Percentiles rank a stretch among this genome's conserved stretches.
phyloP scores from a whole-genome alignment of 805 yeast species.

The Kazachstania psychrophila region DNA sequence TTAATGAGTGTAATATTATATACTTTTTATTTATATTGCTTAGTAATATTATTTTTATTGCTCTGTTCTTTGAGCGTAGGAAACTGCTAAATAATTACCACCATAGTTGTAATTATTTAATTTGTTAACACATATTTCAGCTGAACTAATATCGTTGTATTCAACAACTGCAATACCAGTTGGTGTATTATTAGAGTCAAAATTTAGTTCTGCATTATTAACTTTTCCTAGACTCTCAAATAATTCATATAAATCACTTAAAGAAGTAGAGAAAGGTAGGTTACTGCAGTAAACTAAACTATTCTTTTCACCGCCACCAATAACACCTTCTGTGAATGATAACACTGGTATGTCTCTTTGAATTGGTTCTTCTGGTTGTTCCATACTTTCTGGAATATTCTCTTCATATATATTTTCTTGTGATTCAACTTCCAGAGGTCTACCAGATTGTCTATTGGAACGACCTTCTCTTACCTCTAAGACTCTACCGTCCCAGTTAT shows the following conservation, averaged over 20 bases:
- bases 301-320: constrained; percentile 52
- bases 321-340: constrained; percentile 54
- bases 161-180: constrained; percentile 78
- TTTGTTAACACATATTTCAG: constrained; percentile 65
- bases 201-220: constrained; percentile 65
- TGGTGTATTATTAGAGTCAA: constrained; percentile 52
- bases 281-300: constrained; percentile 60
- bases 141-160: constrained; percentile 55
- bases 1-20: neutral
- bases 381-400: constrained; percentile 1
- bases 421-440: constrained; percentile 1
- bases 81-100: constrained; percentile 57
- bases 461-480: constrained; percentile 19
- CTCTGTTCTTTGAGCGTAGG: constrained; percentile 45
- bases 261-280: constrained; percentile 80
- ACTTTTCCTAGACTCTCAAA: constrained; percentile 80
- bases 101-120: constrained; percentile 79
- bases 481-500: constrained; percentile 32
- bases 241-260: constrained; percentile 72
- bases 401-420: constrained; percentile 5
- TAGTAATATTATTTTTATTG: neutral
- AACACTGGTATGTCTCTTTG: neutral
- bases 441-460: constrained; percentile 4
- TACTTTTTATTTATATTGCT: neutral
- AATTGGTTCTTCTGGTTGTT: neutral